phyloP scores from a whole-genome alignment of 768 basidiomycete genomes.

The Boletus vermiculosoides region DNA sequence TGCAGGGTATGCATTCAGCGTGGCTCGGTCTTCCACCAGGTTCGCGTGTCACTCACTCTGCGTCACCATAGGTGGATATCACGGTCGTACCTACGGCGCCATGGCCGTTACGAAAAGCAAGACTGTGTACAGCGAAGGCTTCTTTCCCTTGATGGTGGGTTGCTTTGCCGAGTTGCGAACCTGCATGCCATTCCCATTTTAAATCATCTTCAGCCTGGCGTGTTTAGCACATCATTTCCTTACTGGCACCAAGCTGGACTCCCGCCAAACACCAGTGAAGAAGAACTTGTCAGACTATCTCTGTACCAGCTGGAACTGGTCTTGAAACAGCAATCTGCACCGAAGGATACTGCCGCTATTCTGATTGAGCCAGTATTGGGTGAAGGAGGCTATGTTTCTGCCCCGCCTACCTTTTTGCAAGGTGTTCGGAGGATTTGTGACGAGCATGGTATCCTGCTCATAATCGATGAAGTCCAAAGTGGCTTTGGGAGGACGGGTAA shows the following conservation, averaged over 20 bases:
- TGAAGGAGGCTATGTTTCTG: conserved; percentile 94
- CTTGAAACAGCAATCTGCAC: conserved; percentile 74
- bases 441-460: conserved; percentile 78
- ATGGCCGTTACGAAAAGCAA: conserved; percentile 95
- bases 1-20: conserved; percentile 64
- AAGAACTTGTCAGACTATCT: conserved; percentile 58
- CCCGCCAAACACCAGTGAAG: conserved; percentile 50
- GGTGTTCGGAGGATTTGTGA: conserved; percentile 87
- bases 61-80: conserved; percentile 62
- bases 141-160: conserved; percentile 79
- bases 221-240: conserved; percentile 79
- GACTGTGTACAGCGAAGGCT: conserved; percentile 81
- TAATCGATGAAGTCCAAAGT: conserved; percentile 85
- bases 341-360: conserved; percentile 89
- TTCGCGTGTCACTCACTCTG: conserved; percentile 1
- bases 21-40: not conserved
- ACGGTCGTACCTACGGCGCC: conserved; percentile 90
- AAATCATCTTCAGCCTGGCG: conserved; percentile 61
- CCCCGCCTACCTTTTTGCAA: conserved; percentile 74
- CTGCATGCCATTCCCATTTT: not conserved
- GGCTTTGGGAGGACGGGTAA: conserved; percentile 89
- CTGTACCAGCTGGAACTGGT: conserved; percentile 83
- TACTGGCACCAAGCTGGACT: conserved; percentile 88
- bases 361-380: conserved; percentile 91
- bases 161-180: not conserved